Conservation (phyloP, 1,284 basidiomycete species). For the Coniophora puteana region DNA sequence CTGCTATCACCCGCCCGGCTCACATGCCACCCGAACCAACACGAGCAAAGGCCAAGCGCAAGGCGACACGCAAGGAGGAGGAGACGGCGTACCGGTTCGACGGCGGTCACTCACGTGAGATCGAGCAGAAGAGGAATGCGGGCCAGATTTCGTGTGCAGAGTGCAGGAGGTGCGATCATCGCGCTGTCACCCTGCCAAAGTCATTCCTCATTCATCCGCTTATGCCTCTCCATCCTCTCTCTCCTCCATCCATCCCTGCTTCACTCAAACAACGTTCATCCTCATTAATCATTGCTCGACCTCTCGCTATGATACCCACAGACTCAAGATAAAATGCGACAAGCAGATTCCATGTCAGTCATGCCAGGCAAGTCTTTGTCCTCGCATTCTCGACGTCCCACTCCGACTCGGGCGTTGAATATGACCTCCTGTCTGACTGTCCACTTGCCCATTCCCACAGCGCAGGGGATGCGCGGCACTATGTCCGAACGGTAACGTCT, state of each 20-base stretch:
- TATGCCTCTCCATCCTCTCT: constrained; percentile 11
- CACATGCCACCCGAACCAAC: constrained; percentile 48
- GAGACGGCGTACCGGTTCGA: constrained; percentile 46
- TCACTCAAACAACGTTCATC: too few relatives aligned
- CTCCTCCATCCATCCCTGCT: constrained; percentile 10
- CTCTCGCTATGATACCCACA: constrained; percentile 26
- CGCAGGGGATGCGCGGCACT: constrained; percentile 63
- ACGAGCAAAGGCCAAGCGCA: constrained; percentile 43
- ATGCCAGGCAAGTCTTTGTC: constrained; percentile 45
- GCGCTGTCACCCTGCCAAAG: constrained; percentile 22
- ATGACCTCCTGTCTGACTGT: constrained; percentile 1
- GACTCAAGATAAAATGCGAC: constrained; percentile 74
- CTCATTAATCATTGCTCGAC: too few relatives aligned
- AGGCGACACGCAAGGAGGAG: constrained; percentile 39
- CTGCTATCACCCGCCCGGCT: constrained; percentile 6
- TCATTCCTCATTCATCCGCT: neutral
- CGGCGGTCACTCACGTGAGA: constrained; percentile 45
- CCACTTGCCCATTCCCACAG: constrained; percentile 22
- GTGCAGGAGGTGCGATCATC: constrained; percentile 55
- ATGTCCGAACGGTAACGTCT: constrained; percentile 60
- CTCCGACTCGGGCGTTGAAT: neutral
- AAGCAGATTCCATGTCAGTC: constrained; percentile 72
- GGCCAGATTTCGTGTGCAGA: constrained; percentile 63
- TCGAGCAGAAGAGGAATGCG: constrained; percentile 48
- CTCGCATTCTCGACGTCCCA: neutral